phyloP scores from a whole-genome alignment of 108 stramenopile genomes.

The Pseudonitzschia multistriata region DNA sequence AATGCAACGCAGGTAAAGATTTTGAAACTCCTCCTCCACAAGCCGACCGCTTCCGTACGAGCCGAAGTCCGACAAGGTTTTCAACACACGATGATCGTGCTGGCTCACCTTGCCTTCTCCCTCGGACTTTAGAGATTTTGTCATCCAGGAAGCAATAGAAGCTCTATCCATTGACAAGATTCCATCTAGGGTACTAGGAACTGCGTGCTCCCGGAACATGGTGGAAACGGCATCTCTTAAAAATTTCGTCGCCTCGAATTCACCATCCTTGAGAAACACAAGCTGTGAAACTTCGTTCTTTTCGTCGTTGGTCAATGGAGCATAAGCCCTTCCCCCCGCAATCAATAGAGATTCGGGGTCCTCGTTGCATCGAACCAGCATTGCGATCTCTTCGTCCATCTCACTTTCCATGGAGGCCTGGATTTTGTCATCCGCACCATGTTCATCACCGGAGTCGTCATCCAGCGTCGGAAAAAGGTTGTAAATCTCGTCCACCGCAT shows the following conservation, averaged over 20 bases:
- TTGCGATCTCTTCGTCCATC: constrained; percentile 64
- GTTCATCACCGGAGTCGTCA: constrained; percentile 33
- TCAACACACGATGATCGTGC: constrained; percentile 53
- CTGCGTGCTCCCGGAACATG: constrained; percentile 66
- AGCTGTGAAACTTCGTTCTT: constrained; percentile 50
- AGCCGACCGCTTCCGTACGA: constrained; percentile 59
- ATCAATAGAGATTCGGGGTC: constrained; percentile 59
- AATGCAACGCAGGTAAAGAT: constrained; percentile 56
- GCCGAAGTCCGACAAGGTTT: constrained; percentile 48
- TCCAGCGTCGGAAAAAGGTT: constrained; percentile 23
- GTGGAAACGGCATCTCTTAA: constrained; percentile 42
- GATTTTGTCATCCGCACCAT: background rate
- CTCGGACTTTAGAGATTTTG: constrained; percentile 35
- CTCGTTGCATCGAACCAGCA: constrained; percentile 75
- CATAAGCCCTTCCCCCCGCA: constrained; percentile 53
- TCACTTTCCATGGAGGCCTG: constrained; percentile 28
- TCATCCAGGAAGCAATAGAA: constrained; percentile 66
- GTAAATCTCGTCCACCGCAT: constrained; percentile 39
- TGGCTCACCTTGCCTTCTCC: constrained; percentile 43
- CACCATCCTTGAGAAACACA: constrained; percentile 1
- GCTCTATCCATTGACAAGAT: constrained; percentile 31
- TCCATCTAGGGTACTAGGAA: constrained; percentile 7
- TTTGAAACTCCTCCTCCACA: constrained; percentile 48
- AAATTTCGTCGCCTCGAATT: constrained; percentile 45
- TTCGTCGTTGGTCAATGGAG: constrained; percentile 55